Evolutionary conservation across 345 rosid genomes (phyloP), one percentile per base, ranked within the genome.

Genomic region (Anacardium occidentale): DNA sequence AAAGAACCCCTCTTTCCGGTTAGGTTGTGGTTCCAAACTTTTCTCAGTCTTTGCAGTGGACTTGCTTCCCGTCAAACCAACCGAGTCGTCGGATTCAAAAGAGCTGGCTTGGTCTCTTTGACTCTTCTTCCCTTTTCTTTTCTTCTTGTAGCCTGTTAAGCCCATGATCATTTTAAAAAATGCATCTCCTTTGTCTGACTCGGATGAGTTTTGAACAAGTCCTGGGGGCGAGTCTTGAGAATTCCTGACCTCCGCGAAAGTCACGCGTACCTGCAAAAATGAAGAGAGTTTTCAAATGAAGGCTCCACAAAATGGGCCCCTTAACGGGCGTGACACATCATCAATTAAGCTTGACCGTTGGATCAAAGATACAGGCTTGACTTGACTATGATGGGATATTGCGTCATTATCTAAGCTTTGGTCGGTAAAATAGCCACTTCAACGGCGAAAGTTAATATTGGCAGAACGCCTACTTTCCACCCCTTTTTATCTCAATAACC

Each of bases 171-270:
- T 10, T 50, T 64, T 64, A 47, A 68, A 55, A 37, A 74, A 44
- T 7, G 76, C 76, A 26, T 77, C 78, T 34, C 64, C 75, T 45
- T 74, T 45, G 11, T 68, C 73, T 1, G 73, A 63, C 60, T 58
- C 66, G 25, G 64, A 50, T 48, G 71, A 29, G 64, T 66, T 80
- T 55, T 71, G 77, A 60, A 62, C 68, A 0, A 34, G 17, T 57
- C 42, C 70, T n/a, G 66, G 7, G 15, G 66, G 5, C 18, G 66
- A 25, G 22, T 77, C 83, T 5, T 44, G 4, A 2, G 52, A 47
- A 60, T 52, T 54, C 51, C 83, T 81, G 26, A 76, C 77, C 77
- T 78, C 83, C 9, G 79, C 73, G 25, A 81, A 81, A 62, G 81
- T 76, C 24, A 83, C 74, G 29, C 57, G 14, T 51, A 83, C 63